Conservation (phyloP, 1,139 yeast genomes). For the Blastobotrys illinoisensis region DNA sequence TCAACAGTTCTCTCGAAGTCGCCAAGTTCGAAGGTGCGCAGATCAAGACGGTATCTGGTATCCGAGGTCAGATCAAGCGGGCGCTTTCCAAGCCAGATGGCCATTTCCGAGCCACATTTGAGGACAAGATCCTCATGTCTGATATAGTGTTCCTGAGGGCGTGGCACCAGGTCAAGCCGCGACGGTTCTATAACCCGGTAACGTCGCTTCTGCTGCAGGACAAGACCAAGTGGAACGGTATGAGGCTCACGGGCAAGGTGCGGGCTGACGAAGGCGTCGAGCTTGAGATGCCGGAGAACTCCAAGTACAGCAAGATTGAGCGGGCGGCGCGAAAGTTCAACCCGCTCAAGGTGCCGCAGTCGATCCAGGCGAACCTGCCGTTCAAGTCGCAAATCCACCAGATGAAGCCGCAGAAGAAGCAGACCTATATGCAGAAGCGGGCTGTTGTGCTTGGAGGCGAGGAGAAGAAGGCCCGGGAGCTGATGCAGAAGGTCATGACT, state of each 20-base stretch:
- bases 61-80: conserved; percentile 94
- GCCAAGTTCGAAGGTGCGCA: conserved; percentile 98
- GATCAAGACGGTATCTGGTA: conserved; percentile 93
- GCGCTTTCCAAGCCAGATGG: conserved; percentile 95
- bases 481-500: conserved; percentile 82
- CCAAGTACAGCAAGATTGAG: conserved; percentile 76
- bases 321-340: conserved; percentile 84
- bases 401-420: conserved; percentile 83
- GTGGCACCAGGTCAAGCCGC: conserved; percentile 92
- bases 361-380: conserved; percentile 73
- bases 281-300: conserved; percentile 53
- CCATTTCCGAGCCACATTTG: conserved; percentile 96
- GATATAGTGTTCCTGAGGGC: conserved; percentile 88
- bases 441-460: conserved; percentile 92
- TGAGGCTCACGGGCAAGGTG: conserved; percentile 91
- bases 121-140: conserved; percentile 86
- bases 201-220: conserved; percentile 73
- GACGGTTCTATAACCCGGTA: conserved; percentile 92
- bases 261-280: conserved; percentile 68
- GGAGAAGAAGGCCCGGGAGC: conserved; percentile 86
- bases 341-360: conserved; percentile 76
- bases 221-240: conserved; percentile 90
- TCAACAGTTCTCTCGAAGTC: conserved; percentile 83
- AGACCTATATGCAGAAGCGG: conserved; percentile 80
- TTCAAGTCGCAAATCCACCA: conserved; percentile 72